Evolutionary conservation across 192 early-diverging fungal genomes (phyloP), one percentile per base, ranked within the genome.

Genomic region (Anaeromyces robustus): DNA sequence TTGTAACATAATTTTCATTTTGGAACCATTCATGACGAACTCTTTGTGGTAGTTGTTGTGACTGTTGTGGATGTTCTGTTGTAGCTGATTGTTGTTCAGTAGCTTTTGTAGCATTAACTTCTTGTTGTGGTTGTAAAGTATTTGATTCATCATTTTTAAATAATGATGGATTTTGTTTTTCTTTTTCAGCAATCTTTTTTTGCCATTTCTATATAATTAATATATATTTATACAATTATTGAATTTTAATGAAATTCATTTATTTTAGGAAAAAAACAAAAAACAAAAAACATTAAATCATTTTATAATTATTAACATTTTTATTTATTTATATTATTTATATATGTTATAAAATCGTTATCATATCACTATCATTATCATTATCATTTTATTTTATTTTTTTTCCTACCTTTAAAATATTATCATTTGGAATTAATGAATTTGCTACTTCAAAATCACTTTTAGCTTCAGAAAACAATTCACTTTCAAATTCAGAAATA

Each of bases 11-110:
- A 30, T 87, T 83, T 80, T 98, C 98, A 82, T 93, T 99, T 85
- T 99, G 98, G 86, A 94, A 98, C 97, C 96, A 98, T 86, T 98
- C 97, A 81, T 98, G 96, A 82, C 97, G 86, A 82, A 91, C 80
- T 68, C 19, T 68, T 31, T 78, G 29, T 22, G 79, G 78, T 80
- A 78, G 77, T 14, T 29, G 79, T 37, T 78, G 29, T n/a, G n/a
- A 14, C 29, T 77, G 52, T 26, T 81, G 77, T 77, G 81, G 59
- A 34, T 52, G 52, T 68, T 68, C 52, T 22, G 52, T 68, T 9
- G 52, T n/a, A 26, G 22, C 26, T 0, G 52, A n/a, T 68, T 68
- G 52, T 68, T 68, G 52, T 68, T 68, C 52, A 26, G 52, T 68
- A 68, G 0, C 7, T n/a, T 18, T 68, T 0, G 22, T 68, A 11